Evolutionary conservation across 345 rosid genomes (phyloP), one percentile per base, ranked within the genome.

Genomic region (Cochlearia excelsa): DNA sequence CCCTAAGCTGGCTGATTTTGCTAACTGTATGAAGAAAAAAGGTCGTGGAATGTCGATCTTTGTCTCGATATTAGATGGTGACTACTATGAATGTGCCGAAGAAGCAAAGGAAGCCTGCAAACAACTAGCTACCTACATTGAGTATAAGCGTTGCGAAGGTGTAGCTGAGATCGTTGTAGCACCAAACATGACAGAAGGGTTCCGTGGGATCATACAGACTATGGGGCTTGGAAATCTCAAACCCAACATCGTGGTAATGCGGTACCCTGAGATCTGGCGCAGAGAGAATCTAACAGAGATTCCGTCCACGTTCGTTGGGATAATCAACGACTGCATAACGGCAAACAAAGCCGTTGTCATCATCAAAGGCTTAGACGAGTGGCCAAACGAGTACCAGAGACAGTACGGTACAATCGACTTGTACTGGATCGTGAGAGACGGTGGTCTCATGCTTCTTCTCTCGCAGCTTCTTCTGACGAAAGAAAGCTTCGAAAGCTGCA

Each of bases 251-350:
- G 87, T 94, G 31, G 99, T 90, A 50, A 94, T 94, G 97, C 77
- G 97, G 30, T 94, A 94, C 80, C 99, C 96, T 16, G 99, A 94
- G 74, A 94, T 90, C 61, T 94, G 99, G 99, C 96, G 99, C 45
- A 80, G 93, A 1, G 95, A 93, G 67, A 94, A 87, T 67, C 82
- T 94, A 31, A 82, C 74, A 30, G 97, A 94, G 83, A 90, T 94
- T 57, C 99, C 99, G 1, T 74, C 84, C 40, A 87, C 95, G 1
- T 94, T 90, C 61, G 95, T 90, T 49, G 96, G 86, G 45, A 91
- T 91, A 67, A 91, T 91, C 45, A 91, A 84, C 41, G 98, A 91
- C 75, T 91, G 96, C 76, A 82, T 91, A 1, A 95, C 89, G 33
- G 99, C 99, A 33, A 87, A 94, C 83, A 94, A 94, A 79, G 97